These are phyloP conservation scores for Pichia gijzeniarum DNA, from an alignment of 805 yeast genomes.

Conservation along the genomic window DNA sequence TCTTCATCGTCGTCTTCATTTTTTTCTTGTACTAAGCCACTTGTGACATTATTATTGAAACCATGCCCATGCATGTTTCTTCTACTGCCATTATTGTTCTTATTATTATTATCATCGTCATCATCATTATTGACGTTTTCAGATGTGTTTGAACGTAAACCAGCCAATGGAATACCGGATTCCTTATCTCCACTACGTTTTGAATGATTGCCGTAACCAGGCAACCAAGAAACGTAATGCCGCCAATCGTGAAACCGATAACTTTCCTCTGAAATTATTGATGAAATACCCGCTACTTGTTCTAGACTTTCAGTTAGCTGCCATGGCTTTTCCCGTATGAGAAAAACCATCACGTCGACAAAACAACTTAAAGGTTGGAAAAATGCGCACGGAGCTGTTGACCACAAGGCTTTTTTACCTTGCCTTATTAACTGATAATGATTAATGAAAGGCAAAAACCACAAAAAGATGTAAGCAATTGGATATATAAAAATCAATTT, in stretches of 20 bases:
- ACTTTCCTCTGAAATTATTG: not conserved
- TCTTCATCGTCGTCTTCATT: not conserved
- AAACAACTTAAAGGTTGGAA: conserved; percentile 77
- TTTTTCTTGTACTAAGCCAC: no score
- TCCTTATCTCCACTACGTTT: no score
- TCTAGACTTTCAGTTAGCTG: conserved; percentile 25
- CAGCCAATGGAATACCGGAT: conserved; percentile 9
- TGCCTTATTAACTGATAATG: conserved; percentile 47
- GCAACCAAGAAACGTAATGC: conserved; percentile 21
- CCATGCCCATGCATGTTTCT: no score
- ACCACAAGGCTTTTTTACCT: conserved; percentile 50
- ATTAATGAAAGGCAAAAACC: conserved; percentile 74
- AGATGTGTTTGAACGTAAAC: no score
- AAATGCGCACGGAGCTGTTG: conserved; percentile 61
- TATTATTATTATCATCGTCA: no score
- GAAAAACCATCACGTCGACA: conserved; percentile 69
- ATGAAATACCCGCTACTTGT: conserved; percentile 17
- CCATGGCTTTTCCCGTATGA: conserved; percentile 81
- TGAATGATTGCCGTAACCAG: conserved; percentile 21
- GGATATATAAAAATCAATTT: conserved; percentile 80
- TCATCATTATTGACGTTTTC: not conserved
- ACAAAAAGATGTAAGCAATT: conserved; percentile 66
- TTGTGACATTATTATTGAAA: not conserved
- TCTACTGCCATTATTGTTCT: no score
- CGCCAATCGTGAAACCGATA: conserved; percentile 17